Conservation (phyloP, 805 yeast species). For the Komagataella ulmi region DNA sequence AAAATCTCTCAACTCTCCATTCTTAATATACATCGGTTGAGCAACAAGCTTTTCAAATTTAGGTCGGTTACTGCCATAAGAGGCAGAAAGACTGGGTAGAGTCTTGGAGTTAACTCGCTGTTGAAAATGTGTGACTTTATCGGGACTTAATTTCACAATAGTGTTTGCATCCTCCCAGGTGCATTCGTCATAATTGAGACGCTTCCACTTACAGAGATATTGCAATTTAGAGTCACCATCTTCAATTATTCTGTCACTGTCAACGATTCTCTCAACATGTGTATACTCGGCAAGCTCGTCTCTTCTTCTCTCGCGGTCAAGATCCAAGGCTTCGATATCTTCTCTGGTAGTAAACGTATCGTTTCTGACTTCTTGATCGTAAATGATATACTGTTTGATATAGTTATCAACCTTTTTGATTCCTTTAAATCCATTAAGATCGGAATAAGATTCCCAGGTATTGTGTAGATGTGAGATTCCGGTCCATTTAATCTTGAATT, state of each 20-base stretch:
- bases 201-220: conserved; percentile 87
- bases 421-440: conserved; percentile 49
- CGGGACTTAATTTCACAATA: conserved; percentile 75
- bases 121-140: conserved; percentile 73
- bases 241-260: conserved; percentile 63
- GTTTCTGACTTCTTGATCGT: conserved; percentile 61
- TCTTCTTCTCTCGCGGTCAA: conserved; percentile 72
- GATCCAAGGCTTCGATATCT: conserved; percentile 86
- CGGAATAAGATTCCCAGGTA: conserved; percentile 73
- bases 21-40: conserved; percentile 84
- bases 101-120: conserved; percentile 72
- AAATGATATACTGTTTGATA: conserved; percentile 60
- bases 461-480: conserved; percentile 85
- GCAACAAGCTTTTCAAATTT: conserved; percentile 72
- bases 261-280: conserved; percentile 81
- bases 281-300: conserved; percentile 80
- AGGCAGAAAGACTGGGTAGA: conserved; percentile 67
- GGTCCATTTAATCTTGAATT: conserved; percentile 71
- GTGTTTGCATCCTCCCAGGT: conserved; percentile 93
- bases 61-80: conserved; percentile 67
- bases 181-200: conserved; percentile 87
- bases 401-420: conserved; percentile 82
- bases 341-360: conserved; percentile 82
- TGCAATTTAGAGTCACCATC: conserved; percentile 56
- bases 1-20: conserved; percentile 90